Evolutionary conservation across 345 rosid species (phyloP).

Genomic region (Camelina hispida): DNA sequence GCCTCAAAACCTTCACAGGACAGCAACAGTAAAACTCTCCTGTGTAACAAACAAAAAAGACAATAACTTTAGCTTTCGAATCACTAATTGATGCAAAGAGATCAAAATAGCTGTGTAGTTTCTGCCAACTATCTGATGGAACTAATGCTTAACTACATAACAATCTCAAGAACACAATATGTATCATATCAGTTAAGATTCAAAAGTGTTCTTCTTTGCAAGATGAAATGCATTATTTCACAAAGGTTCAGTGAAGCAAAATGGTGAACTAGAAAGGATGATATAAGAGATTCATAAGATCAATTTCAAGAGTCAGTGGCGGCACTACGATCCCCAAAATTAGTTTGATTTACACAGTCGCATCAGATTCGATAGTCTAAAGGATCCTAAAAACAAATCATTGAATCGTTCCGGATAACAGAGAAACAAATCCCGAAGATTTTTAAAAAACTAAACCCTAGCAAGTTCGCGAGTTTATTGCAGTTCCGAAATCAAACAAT

Average conservation of each 20-base stretch:
- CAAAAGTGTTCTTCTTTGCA: neutral
- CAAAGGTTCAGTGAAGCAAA: slow-evolving; percentile 8
- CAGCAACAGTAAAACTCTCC: slow-evolving; percentile 13
- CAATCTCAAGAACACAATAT: neutral
- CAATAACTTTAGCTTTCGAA: neutral
- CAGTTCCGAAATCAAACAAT: slow-evolving; percentile 21
- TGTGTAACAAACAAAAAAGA: slow-evolving; percentile 18
- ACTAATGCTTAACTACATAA: neutral
- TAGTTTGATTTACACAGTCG: neutral
- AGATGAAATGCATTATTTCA: neutral
- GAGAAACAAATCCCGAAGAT: no score
- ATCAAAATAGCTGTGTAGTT: neutral
- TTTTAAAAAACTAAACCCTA: neutral
- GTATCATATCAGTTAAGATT: slow-evolving; percentile 2
- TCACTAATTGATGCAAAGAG: neutral
- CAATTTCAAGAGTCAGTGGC: slow-evolving; percentile 8
- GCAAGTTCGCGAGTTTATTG: slow-evolving; percentile 20
- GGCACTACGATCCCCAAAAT: neutral
- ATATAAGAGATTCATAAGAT: slow-evolving; percentile 13
- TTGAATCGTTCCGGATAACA: neutral
- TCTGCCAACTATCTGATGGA: slow-evolving; percentile 1
- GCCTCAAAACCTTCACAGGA: slow-evolving; percentile 1
- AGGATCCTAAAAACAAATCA: neutral
- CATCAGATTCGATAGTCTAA: slow-evolving; percentile 5
- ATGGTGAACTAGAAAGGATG: slow-evolving; percentile 1